Conservation (phyloP, 192 early-diverging fungal species). For the Dissophora ornata region DNA sequence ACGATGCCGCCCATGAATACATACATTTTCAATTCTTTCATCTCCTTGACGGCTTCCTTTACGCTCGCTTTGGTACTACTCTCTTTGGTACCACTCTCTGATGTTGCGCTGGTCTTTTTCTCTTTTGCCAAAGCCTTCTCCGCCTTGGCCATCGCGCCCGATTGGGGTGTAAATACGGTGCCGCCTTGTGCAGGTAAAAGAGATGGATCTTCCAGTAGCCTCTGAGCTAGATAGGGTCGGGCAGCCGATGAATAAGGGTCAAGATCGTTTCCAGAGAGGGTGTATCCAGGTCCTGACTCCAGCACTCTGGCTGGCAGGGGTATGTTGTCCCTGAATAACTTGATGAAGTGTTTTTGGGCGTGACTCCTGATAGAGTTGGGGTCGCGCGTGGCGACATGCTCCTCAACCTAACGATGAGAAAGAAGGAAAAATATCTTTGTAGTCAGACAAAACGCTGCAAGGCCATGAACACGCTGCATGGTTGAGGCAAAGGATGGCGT, state of each 20-base stretch:
- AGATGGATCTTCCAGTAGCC: constrained; percentile 32
- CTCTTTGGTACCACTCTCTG: constrained; percentile 16
- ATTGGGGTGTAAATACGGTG: constrained; percentile 29
- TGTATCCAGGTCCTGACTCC: constrained; percentile 80
- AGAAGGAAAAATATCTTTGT: constrained; percentile 1
- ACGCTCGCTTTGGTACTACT: constrained; percentile 22
- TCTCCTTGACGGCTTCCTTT: constrained; percentile 23
- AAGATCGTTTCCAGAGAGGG: constrained; percentile 86
- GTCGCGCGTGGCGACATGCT: constrained; percentile 82
- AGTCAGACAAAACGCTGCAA: too few relatives aligned
- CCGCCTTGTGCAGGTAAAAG: constrained; percentile 39
- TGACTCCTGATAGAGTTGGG: constrained; percentile 88
- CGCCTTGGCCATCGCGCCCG: constrained; percentile 19
- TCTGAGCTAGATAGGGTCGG: constrained; percentile 74
- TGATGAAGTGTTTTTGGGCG: constrained; percentile 94
- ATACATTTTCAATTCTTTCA: constrained; percentile 48
- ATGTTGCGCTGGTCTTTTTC: constrained; percentile 17
- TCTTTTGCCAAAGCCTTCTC: constrained; percentile 37
- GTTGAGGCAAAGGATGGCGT: background rate
- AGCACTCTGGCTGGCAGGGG: constrained; percentile 86
- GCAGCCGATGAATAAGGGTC: constrained; percentile 91
- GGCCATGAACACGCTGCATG: too few relatives aligned
- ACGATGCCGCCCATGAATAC: background rate
- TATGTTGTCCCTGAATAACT: constrained; percentile 83
- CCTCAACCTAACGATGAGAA: constrained; percentile 61